Evolutionary conservation across 2,329 filamentous ascomycete species (phyloP).

Genomic region (Amylocarpus encephaloides): DNA sequence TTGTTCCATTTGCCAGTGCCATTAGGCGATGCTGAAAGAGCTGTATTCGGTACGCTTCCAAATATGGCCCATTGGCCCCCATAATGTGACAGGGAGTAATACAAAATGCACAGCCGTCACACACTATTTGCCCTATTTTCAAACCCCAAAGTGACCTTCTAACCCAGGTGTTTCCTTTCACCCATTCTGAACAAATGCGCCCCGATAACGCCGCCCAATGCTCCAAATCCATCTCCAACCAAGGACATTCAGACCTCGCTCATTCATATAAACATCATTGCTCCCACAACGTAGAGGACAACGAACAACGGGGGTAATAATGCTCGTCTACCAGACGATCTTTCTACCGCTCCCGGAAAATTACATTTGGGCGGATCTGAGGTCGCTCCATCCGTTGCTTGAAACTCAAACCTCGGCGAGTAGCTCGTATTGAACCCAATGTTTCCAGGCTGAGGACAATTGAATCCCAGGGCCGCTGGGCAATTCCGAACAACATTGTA

Average conservation of each 20-base stretch:
- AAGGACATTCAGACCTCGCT: constrained; percentile 4
- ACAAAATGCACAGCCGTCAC: constrained; percentile 8
- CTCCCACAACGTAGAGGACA: constrained; percentile 11
- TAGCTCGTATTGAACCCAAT: constrained; percentile 44
- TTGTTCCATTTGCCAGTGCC: neutral
- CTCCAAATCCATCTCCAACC: constrained; percentile 7
- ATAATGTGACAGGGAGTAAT: constrained; percentile 9
- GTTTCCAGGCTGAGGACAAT: constrained; percentile 53
- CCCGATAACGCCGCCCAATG: constrained; percentile 22
- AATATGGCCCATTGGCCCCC: constrained; percentile 1
- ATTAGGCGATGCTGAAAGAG: neutral
- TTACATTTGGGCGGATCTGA: constrained; percentile 43
- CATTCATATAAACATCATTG: constrained; percentile 20
- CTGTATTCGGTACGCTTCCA: neutral
- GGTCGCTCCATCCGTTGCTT: neutral
- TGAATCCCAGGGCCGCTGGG: constrained; percentile 68
- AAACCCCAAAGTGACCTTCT: constrained; percentile 2
- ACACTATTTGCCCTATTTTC: neutral
- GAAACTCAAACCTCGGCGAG: constrained; percentile 9
- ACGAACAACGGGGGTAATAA: constrained; percentile 38
- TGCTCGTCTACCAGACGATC: constrained; percentile 48
- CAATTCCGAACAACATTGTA: constrained; percentile 81
- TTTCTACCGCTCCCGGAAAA: constrained; percentile 54
- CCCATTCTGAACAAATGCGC: constrained; percentile 6
- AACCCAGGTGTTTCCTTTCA: constrained; percentile 3